Base-by-base conservation (phyloP, 2,329 filamentous ascomycete genomes). In the Aureobasidium sp. region DNA sequence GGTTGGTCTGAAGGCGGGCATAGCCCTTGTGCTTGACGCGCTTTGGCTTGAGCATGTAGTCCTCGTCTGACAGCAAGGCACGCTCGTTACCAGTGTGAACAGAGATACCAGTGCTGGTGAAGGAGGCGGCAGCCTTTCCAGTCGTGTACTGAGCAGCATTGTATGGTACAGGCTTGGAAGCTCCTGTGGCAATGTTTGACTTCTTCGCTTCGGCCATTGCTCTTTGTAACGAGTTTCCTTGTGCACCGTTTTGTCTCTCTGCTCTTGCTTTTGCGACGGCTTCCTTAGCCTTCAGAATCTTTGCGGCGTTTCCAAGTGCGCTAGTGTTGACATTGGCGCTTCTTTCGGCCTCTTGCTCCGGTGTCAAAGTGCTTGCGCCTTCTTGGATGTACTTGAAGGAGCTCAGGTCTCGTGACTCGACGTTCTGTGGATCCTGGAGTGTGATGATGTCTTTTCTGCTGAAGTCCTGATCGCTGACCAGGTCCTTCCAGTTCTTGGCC, bases 31-130 rank as follows among this genome's bases (percentile, higher is more conserved):
- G 84, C 76, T 96, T 96, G 64, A 99, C 86, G 44, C 91, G 85
- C 69, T 88, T 89, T 7, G 92, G 91, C 73, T 90, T 91, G 60
- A 99, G 82, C 89, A 99, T 95, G 75, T 93, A 99, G 72, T 97
- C 92, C 76, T 99, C 94, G 65, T 97, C 91, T 0, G 88, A 90
- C 50, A 99, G 81, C 50, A 95, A 78, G 4, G 94, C 93, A 60
- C 92, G 83, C 70, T 95, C 91, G 67, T 85, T 88, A 61, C 89
- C 92, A 0, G 94, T 99, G 71, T 95, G 89, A 0, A 92, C 92
- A 0, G 93, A 97, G 57, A 99, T 77, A 5, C 94, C 93, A 0
- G 94, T 99, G 68, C 90, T 95, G 8, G 94, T 99, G 74, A 97
- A 96, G 64, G 91, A 96, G 8, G 93, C 93, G 1, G 94, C 94